These are phyloP conservation scores for Tolypocladium cylindrosporum DNA, from an alignment of 2,329 filamentous ascomycete species.

Conservation along the genomic window DNA sequence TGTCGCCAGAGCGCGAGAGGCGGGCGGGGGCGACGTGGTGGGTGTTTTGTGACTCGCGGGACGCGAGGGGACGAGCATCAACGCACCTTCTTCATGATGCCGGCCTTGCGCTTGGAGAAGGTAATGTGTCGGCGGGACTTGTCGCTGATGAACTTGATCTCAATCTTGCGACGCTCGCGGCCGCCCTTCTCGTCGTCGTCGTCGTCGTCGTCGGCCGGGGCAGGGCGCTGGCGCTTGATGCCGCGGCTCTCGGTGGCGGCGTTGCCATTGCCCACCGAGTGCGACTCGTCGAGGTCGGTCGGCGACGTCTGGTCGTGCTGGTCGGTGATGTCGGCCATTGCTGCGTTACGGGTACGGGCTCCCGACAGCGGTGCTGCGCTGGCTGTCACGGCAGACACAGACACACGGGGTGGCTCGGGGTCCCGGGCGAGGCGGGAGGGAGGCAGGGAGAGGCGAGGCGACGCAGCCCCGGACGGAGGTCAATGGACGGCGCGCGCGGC, in stretches of 20 bases:
- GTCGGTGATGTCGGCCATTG: slow-evolving; percentile 71
- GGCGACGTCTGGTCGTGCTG: slow-evolving; percentile 69
- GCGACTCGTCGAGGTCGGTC: slow-evolving; percentile 62
- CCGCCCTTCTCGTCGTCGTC: slow-evolving; percentile 97
- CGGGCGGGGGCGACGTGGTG: neutral
- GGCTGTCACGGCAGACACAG: neutral
- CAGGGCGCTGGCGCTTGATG: slow-evolving; percentile 79
- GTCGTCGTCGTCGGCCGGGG: slow-evolving; percentile 83
- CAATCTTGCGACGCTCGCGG: slow-evolving; percentile 97
- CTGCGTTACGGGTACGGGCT: slow-evolving; percentile 6
- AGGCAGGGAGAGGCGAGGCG: neutral
- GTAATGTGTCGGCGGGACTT: slow-evolving; percentile 99
- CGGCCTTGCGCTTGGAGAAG: slow-evolving; percentile 98
- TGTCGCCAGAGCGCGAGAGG: neutral
- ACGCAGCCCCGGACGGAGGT: neutral
- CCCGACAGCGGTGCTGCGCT: slow-evolving; percentile 4
- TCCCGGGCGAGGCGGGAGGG: neutral
- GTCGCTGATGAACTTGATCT: slow-evolving; percentile 99
- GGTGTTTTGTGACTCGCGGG: neutral
- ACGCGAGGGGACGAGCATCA: neutral
- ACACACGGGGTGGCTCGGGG: neutral
- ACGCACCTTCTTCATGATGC: slow-evolving; percentile 99
- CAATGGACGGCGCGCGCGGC: neutral
- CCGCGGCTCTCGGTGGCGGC: slow-evolving; percentile 63
- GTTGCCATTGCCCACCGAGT: slow-evolving; percentile 65